phyloP scores from a whole-genome alignment of 164 flowering plant species.

The Kalanchoe fedtschenkoi region DNA sequence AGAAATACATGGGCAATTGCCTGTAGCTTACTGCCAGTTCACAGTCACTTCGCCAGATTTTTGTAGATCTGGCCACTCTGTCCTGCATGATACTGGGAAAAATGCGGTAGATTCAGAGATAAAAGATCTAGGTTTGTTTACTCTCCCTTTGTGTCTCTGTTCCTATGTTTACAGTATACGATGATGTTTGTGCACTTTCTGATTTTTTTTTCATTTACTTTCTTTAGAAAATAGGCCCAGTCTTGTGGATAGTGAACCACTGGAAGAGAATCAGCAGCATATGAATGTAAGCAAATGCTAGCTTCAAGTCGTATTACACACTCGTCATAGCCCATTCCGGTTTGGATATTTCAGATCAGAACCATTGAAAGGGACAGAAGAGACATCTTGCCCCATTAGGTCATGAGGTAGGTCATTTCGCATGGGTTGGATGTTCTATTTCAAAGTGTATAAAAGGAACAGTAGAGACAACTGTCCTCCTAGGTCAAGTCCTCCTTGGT shows the following conservation, averaged over 20 bases:
- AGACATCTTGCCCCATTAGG: neutral
- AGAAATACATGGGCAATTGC: neutral
- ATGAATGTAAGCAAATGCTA: neutral
- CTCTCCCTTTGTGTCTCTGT: neutral
- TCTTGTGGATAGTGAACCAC: neutral
- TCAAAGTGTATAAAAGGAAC: neutral
- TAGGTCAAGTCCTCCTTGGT: neutral
- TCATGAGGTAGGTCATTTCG: neutral
- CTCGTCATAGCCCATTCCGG: neutral
- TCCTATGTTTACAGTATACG: neutral
- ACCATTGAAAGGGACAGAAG: neutral
- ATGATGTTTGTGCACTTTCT: too few species aligned
- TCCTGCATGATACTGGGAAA: neutral
- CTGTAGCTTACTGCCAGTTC: conserved; percentile 2
- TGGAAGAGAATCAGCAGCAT: neutral
- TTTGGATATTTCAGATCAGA: neutral
- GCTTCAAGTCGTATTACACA: conserved; percentile 5
- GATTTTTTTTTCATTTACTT: neutral
- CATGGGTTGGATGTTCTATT: neutral
- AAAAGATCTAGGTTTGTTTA: neutral
- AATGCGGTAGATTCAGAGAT: neutral
- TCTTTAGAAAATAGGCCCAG: neutral
- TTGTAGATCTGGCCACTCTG: neutral
- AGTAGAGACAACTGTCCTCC: neutral
- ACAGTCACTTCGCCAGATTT: neutral